These are phyloP conservation scores for Tuber umbilicatum DNA, from an alignment of 495 filamentous ascomycete genomes.

Conservation along the genomic window DNA sequence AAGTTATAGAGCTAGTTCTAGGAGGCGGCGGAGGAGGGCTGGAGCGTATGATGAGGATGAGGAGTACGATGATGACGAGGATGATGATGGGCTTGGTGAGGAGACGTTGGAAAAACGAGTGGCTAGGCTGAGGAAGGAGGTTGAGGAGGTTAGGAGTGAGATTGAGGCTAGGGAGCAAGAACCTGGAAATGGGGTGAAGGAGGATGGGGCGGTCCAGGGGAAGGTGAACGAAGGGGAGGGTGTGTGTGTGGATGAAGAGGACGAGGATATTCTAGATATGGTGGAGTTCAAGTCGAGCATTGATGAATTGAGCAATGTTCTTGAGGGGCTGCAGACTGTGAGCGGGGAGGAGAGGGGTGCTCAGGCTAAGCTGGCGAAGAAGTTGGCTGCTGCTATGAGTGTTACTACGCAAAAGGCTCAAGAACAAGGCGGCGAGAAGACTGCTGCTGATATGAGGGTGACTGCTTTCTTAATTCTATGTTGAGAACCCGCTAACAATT, in stretches of 20 bases:
- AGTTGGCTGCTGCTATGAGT: slow-evolving; percentile 22
- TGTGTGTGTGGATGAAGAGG: slow-evolving; percentile 12
- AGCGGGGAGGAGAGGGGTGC: slow-evolving; percentile 31
- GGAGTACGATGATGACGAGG: slow-evolving; percentile 34
- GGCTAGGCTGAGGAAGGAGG: slow-evolving; percentile 67
- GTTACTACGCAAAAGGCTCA: not conserved
- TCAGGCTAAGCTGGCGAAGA: slow-evolving; percentile 38
- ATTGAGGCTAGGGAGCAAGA: slow-evolving; percentile 51
- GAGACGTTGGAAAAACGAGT: slow-evolving; percentile 56
- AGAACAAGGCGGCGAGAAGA: not conserved
- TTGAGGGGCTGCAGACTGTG: slow-evolving; percentile 27
- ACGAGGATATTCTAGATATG: slow-evolving; percentile 12
- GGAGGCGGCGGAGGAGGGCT: slow-evolving; percentile 55
- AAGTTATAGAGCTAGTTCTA: slow-evolving; percentile 67
- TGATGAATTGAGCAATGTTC: slow-evolving; percentile 44
- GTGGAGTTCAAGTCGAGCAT: slow-evolving; percentile 60
- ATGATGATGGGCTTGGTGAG: slow-evolving; percentile 36
- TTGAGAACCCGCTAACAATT: slow-evolving; percentile 26
- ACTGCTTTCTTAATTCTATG: slow-evolving; percentile 10
- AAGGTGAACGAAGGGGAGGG: slow-evolving; percentile 32
- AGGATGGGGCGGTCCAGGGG: slow-evolving; percentile 31
- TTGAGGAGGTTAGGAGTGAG: slow-evolving; percentile 69
- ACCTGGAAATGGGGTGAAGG: slow-evolving; percentile 24
- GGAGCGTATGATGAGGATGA: slow-evolving; percentile 60
- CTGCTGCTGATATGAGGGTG: slow-evolving; percentile 7